Conservation (phyloP, 2,329 filamentous ascomycete genomes). For the Penicillium sp. region DNA sequence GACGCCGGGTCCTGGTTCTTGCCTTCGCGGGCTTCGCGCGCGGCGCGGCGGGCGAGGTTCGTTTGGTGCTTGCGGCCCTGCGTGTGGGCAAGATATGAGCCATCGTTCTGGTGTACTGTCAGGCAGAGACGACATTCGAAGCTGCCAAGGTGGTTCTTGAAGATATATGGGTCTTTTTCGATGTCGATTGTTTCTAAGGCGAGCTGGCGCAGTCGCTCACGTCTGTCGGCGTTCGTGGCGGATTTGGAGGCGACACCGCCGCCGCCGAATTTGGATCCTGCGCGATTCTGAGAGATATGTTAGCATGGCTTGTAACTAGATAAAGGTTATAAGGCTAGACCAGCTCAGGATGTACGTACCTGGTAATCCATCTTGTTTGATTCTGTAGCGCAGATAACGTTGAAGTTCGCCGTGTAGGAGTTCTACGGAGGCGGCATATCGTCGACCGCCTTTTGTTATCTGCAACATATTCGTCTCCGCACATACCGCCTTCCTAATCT, state of each 20-base stretch:
- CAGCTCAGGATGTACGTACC: conserved; percentile 31
- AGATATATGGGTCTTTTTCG: conserved; percentile 99
- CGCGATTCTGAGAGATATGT: conserved; percentile 68
- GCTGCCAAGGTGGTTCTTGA: conserved; percentile 98
- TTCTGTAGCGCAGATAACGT: conserved; percentile 6
- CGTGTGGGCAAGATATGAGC: conserved; percentile 96
- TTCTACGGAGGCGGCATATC: not conserved
- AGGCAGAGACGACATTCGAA: conserved; percentile 97
- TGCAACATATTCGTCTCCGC: no score
- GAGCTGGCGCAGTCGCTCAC: conserved; percentile 95
- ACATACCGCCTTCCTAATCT: conserved; percentile 1
- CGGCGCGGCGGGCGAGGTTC: conserved; percentile 90
- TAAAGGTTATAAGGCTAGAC: no score
- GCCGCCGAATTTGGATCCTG: conserved; percentile 95
- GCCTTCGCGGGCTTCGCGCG: conserved; percentile 91
- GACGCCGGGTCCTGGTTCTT: conserved; percentile 62
- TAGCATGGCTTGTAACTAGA: conserved; percentile 1
- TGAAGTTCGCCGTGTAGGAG: conserved; percentile 15
- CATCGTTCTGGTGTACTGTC: conserved; percentile 98
- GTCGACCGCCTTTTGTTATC: not conserved
- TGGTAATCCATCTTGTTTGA: conserved; percentile 51
- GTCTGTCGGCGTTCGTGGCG: conserved; percentile 92
- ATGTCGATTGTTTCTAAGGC: conserved; percentile 98
- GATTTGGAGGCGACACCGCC: conserved; percentile 92
- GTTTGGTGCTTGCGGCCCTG: conserved; percentile 99